Evolutionary conservation across 495 filamentous ascomycete species (phyloP).

Genomic region (Pseudomonodictys pantanalensis): DNA sequence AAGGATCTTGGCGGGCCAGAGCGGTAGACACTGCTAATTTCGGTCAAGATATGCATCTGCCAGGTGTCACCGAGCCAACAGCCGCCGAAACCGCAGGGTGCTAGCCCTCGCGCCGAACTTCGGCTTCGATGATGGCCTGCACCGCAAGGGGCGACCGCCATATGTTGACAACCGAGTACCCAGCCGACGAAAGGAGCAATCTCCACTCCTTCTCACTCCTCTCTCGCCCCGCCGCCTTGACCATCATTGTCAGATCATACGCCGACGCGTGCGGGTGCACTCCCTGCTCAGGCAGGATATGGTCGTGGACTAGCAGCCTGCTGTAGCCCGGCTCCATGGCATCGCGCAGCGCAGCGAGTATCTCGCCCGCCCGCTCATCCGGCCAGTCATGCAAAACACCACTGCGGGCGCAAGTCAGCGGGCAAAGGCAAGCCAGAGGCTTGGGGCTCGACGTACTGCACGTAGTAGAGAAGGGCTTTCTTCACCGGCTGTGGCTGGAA

Average conservation of each 20-base stretch:
- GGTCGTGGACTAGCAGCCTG: constrained; percentile 48
- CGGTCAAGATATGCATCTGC: no score
- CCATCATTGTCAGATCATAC: constrained; percentile 48
- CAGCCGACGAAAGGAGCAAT: no score
- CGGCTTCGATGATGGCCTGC: no score
- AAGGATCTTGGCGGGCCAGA: no score
- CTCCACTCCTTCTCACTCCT: constrained; percentile 44
- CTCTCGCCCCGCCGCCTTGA: constrained; percentile 38
- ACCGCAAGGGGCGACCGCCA: no score
- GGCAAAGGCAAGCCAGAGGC: constrained; percentile 18
- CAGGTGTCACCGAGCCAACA: no score
- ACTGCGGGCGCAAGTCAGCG: constrained; percentile 30
- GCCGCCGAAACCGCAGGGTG: no score
- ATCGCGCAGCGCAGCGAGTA: constrained; percentile 37
- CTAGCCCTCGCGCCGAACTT: no score
- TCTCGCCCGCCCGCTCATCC: constrained; percentile 39
- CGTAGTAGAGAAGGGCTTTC: neutral
- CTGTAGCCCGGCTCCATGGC: constrained; percentile 50
- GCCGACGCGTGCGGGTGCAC: constrained; percentile 15
- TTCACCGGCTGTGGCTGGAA: constrained; percentile 20
- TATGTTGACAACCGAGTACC: no score
- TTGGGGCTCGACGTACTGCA: neutral
- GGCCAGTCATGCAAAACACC: constrained; percentile 29
- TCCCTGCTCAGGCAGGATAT: constrained; percentile 45
- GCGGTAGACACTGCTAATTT: no score